A percentile compares a stretch with the other conserved stretches of the same genome.
Evolutionary conservation across 78 protist species (phyloP).

Genomic region (Guillardia theta): DNA sequence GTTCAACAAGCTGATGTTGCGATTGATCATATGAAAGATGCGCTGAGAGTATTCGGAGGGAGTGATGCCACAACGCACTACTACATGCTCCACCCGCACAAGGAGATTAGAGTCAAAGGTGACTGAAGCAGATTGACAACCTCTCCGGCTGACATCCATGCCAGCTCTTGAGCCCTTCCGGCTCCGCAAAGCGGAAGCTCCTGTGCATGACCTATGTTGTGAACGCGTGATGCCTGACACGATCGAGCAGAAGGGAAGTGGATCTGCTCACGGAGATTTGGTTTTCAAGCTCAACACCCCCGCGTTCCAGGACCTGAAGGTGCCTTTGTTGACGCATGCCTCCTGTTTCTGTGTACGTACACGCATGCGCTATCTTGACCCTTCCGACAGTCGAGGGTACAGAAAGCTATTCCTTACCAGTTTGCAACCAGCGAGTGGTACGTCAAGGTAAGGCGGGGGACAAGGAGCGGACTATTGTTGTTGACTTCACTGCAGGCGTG

Average conservation of each 20-base stretch:
- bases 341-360: not conserved
- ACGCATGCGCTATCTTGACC: too few relatives aligned
- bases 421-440: not conserved
- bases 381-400: too few relatives aligned
- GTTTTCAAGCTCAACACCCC: not conserved
- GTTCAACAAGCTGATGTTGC: not conserved
- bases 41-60: not conserved
- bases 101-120: not conserved
- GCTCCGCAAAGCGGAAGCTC: not conserved
- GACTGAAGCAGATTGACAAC: too few relatives aligned
- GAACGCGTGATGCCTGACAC: not conserved
- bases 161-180: slow-evolving; percentile 1
- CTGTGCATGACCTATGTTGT: not conserved
- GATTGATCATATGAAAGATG: not conserved
- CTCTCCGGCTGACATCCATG: too few relatives aligned
- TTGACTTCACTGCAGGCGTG: too few relatives aligned
- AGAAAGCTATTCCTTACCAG: not conserved
- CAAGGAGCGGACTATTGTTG: too few relatives aligned
- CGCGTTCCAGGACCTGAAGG: not conserved
- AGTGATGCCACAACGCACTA: not conserved
- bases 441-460: not conserved
- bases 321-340: not conserved
- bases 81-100: not conserved
- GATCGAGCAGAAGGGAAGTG: not conserved
- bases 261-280: not conserved